Evolutionary conservation across 2,329 filamentous ascomycete species (phyloP), one percentile per base, ranked within the genome.

Genomic region (Pleoardoris graminearum): DNA sequence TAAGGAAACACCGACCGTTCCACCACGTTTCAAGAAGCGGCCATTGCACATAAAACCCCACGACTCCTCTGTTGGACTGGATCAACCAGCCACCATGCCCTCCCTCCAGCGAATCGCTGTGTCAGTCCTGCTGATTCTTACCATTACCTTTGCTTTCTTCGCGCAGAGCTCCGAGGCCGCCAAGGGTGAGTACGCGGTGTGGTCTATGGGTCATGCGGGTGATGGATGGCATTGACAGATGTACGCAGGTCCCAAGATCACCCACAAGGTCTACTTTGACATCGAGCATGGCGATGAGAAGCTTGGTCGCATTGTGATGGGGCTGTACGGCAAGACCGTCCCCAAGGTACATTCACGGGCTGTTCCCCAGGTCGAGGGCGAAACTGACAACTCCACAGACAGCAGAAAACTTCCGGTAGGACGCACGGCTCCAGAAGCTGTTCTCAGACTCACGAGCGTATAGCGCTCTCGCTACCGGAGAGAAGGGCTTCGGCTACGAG

Each of bases 231-330:
- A 47, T 36, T 47, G 33, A 47, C 44, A 29, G 23, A 17, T 7
- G 7, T 19, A 14, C 17, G 21, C 33, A 80, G 93, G 94, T 41
- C 93, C 91, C 59, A 95, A 94, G 85, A 93, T 97, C 80, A 97
- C 92, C 68, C 82, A 90, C 82, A 96, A 96, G 85, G 84, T 94
- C 77, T 94, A 85, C 82, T 93, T 95, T 75, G 90, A 94, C 76
- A 86, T 95, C 62, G 77, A 82, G 67, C 86, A 91, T 69, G 90
- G 87, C 68, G 90, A 90, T 59, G 80, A 91, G 76, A 73, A 82
- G 42, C 71, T 93, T 36, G 90, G 90, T 56, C 85, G 88, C 57
- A 82, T 95, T 63, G 86, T 90, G 62, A 84, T 94, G 30, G 90
- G 90, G 65, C 85, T 95, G 45, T 95, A 94, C 72, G 90, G 90